Percentiles rank a stretch among this genome's conserved stretches.
These are phyloP conservation scores for Penicillium verhagenii DNA, from an alignment of 495 filamentous ascomycete species.

Conservation along the genomic window DNA sequence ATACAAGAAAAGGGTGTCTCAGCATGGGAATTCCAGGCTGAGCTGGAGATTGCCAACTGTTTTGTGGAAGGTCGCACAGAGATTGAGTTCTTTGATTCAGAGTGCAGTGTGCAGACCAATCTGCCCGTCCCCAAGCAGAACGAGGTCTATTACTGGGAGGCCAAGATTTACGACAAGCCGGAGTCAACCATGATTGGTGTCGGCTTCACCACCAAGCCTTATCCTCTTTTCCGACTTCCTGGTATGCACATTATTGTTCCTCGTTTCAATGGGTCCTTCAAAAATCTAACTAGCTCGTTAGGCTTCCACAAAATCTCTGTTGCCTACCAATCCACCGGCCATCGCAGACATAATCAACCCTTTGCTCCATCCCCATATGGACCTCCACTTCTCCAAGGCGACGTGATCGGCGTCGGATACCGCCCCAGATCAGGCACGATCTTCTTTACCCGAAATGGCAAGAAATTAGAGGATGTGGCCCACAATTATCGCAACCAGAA, in stretches of 20 bases:
- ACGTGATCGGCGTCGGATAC: slow-evolving; percentile 95
- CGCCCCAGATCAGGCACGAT: slow-evolving; percentile 90
- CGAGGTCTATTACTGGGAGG: slow-evolving; percentile 99
- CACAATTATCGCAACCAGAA: slow-evolving; percentile 93
- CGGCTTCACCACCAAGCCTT: slow-evolving; percentile 93
- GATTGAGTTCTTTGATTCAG: slow-evolving; percentile 97
- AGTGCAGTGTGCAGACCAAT: slow-evolving; percentile 96
- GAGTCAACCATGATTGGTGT: slow-evolving; percentile 81
- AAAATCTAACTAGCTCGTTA: slow-evolving; percentile 35
- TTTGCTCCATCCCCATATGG: slow-evolving; percentile 78
- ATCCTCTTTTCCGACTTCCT: slow-evolving; percentile 90
- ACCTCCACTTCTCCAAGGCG: slow-evolving; percentile 81
- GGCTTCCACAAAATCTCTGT: slow-evolving; percentile 90
- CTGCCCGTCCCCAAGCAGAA: slow-evolving; percentile 97
- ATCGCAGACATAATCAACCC: slow-evolving; percentile 87
- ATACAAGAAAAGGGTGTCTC: slow-evolving; percentile 99
- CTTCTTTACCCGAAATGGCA: slow-evolving; percentile 98
- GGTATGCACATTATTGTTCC: slow-evolving; percentile 52
- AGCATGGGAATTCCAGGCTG: slow-evolving; percentile 98
- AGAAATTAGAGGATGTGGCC: slow-evolving; percentile 91
- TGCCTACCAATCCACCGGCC: slow-evolving; percentile 84
- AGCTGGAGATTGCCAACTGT: slow-evolving; percentile 97
- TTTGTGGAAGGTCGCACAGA: slow-evolving; percentile 96
- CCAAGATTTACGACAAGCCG: slow-evolving; percentile 97
- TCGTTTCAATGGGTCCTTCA: not conserved